Conservation (phyloP, 2,329 filamentous ascomycete species). For the Rhytidhysteron rufulum region DNA sequence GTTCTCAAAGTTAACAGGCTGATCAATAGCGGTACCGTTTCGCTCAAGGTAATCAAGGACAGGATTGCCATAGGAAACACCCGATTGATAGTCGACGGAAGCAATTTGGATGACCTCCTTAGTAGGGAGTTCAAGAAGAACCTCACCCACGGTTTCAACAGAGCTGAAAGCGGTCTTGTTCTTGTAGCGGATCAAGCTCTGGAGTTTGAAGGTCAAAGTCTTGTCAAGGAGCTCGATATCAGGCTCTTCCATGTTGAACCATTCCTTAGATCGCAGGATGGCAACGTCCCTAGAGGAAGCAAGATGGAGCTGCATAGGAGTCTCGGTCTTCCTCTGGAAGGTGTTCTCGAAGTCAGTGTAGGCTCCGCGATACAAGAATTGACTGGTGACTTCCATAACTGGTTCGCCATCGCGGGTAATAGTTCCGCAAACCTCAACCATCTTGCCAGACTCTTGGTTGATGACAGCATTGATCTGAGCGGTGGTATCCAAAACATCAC, state of each 20-base stretch:
- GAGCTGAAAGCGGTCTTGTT: slow-evolving; percentile 88
- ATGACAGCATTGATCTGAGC: slow-evolving; percentile 96
- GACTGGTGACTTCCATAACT: slow-evolving; percentile 97
- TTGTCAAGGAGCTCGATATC: slow-evolving; percentile 87
- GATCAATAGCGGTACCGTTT: slow-evolving; percentile 87
- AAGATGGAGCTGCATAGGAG: slow-evolving; percentile 88
- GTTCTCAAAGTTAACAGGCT: slow-evolving; percentile 96
- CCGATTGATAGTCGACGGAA: slow-evolving; percentile 93
- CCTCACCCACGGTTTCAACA: slow-evolving; percentile 87
- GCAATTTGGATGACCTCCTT: slow-evolving; percentile 97
- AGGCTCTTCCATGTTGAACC: slow-evolving; percentile 84
- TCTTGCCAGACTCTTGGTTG: slow-evolving; percentile 97
- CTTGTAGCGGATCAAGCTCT: slow-evolving; percentile 90
- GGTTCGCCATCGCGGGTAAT: slow-evolving; percentile 78
- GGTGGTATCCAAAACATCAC: slow-evolving; percentile 85
- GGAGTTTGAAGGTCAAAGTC: slow-evolving; percentile 92
- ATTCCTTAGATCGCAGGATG: slow-evolving; percentile 92
- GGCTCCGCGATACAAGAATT: slow-evolving; percentile 91
- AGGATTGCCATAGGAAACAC: slow-evolving; percentile 88
- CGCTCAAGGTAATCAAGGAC: slow-evolving; percentile 94
- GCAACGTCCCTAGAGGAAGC: slow-evolving; percentile 87
- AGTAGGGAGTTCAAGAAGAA: slow-evolving; percentile 87
- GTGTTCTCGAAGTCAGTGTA: slow-evolving; percentile 97
- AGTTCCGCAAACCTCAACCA: slow-evolving; percentile 99
- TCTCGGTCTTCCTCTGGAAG: slow-evolving; percentile 96